Evolutionary conservation across 306 rosid genomes (phyloP).

Genomic region (Calophaca sinica): DNA sequence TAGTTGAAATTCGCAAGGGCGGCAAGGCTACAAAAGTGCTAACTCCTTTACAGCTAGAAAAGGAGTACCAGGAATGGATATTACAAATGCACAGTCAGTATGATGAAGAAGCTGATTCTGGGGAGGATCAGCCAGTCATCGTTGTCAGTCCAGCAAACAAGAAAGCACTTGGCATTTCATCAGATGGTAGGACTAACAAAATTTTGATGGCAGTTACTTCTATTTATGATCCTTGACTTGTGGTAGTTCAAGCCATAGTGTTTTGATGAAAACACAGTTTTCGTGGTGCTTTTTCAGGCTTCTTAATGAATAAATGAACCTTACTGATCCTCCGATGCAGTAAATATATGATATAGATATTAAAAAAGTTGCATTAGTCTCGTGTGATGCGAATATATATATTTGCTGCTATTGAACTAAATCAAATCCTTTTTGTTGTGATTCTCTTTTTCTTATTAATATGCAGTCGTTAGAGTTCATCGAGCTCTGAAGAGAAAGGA

Average conservation of each 20-base stretch:
- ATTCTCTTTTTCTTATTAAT: not conserved
- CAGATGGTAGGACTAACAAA: slow-evolving; percentile 52
- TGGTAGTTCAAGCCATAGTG: not conserved
- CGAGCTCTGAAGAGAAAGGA: slow-evolving; percentile 54
- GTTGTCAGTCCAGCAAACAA: slow-evolving; percentile 57
- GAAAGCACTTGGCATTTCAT: slow-evolving; percentile 56
- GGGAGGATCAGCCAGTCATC: slow-evolving; percentile 60
- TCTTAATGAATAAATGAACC: not conserved
- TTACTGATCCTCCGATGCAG: not conserved
- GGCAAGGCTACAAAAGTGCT: slow-evolving; percentile 43
- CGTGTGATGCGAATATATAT: not conserved
- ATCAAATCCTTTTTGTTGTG: not conserved
- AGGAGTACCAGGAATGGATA: slow-evolving; percentile 65
- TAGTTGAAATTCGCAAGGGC: slow-evolving; percentile 35
- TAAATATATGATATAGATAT: not conserved
- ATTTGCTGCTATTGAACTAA: not conserved
- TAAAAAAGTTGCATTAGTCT: slow-evolving; percentile 4
- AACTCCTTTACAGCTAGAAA: slow-evolving; percentile 54
- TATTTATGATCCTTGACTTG: slow-evolving; percentile 5
- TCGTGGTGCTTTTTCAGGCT: not conserved
- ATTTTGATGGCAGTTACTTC: not conserved
- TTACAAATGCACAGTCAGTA: slow-evolving; percentile 60
- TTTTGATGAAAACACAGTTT: not conserved
- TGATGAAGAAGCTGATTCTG: slow-evolving; percentile 65
- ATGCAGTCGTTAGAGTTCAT: slow-evolving; percentile 64